Evolutionary conservation across 148 eudicot species (phyloP), one percentile per base, ranked within the genome.

Genomic region (Rhododendron griersonianum): DNA sequence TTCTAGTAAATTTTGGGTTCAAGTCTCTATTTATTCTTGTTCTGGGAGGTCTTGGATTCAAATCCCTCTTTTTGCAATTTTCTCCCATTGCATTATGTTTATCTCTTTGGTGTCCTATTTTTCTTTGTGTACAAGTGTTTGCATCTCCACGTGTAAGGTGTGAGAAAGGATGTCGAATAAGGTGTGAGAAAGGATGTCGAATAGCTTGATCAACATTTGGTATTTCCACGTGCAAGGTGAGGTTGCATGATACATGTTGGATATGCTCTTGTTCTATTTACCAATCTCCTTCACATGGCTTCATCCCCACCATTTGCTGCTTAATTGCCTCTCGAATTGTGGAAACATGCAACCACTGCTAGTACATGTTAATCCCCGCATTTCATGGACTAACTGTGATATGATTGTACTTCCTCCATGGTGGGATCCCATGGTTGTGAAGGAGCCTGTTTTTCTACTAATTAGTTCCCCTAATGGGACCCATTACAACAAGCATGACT

Each of bases 251-350:
- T 63, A 21, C 11, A n/a, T 63, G 11, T 63, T 61, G 2, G 69
- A 65, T 65, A 65, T 11, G 33, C 33, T 13, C 59, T 81, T 8
- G 55, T 81, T 39, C 11, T n/a, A n/a, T n/a, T 47, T 61, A 23
- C 35, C 50, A 82, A 25, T 3, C 11, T 51, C 18, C 50, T 10
- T 61, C 19, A 37, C 59, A 13, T 7, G 21, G 41, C 57, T 51
- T 83, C 69, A 47, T 19, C 28, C 50, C 78, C 85, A 69, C 78
- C 78, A 83, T 83, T 67, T 65, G 47, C 51, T 83, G 85, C 78
- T 82, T 63, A 82, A 82, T 61, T 82, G 35, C 19, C 84, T 82
- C 75, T 25, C 11, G 2, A 63, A 71, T 61, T 30, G n/a, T 7
- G 67, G 41, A 16, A 55, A 80, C 18, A 67, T 33, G 73, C 84